Evolutionary conservation across 441 rosid species (phyloP), one percentile per base, ranked within the genome.

Genomic region (Pelargonium australe): DNA sequence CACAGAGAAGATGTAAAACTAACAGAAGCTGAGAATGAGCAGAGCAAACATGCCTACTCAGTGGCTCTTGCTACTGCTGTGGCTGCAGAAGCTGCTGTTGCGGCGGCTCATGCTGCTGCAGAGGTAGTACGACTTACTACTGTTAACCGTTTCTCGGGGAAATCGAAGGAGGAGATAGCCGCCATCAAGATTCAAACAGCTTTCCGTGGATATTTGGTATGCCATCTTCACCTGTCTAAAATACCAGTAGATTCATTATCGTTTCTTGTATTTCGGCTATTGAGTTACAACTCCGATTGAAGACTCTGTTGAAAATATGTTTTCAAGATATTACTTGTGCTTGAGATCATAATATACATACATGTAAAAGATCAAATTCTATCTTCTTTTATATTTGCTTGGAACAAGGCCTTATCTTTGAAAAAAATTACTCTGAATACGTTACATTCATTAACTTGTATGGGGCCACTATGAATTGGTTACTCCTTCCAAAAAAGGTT

Each of bases 71-170:
- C 96, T 70, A 84, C 96, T 4, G 92, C 95, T n/a, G 86, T 70
- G 44, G 98, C 91, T n/a, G 98, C 96, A 28, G 89, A 91, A 65
- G 96, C 93, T 0, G 96, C 96, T 14, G 90, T 91, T 72, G 94
- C 88, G 2, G 96, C 97, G 49, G 96, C 97, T 69, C 90, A 89
- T 70, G 98, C 97, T 65, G 97, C 99, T 23, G 97, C 91, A 58
- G 99, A 91, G 77, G 97, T 88, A 70, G 95, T 85, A 67, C 86
- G 91, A 67, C 94, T 94, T 72, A 83, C 97, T 49, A 43, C 79
- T 0, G 61, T 49, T 11, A 60, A 87, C 10, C 85, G 74, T 34
- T 80, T 73, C 79, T 67, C 77, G 1, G 95, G 87, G n/a, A 91
- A 85, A 78, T 81, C 96, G 10, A 82, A 82, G 78, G 96, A 89